Evolutionary conservation across 306 rosid species (phyloP), one percentile per base, ranked within the genome.

Genomic region (Corylus heterophylla): DNA sequence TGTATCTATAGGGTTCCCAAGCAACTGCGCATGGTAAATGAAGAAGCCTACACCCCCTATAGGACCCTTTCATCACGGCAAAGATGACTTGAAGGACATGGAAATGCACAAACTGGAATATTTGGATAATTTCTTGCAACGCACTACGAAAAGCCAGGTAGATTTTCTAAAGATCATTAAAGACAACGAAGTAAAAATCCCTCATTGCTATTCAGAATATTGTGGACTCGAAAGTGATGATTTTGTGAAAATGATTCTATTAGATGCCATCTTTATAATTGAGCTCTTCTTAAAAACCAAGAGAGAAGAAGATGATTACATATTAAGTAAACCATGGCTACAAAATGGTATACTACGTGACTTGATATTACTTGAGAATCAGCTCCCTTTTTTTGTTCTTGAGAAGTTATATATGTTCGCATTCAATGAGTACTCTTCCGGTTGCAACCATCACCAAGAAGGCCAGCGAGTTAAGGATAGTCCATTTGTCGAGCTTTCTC

Each of bases 291-390:
- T 64, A 68, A 39, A 31, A 25, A 71, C 54, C 20, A 1, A 37
- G 0, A 2, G 25, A 12, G 4, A 62, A 2, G n/a, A 3, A 3
- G 49, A 35, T 12, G 75, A 79, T 48, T 75, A 76, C 31, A 73
- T 84, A 12, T 17, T 76, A 0, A 49, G 79, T 4, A 80, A 74
- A 9, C 80, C 87, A 12, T 84, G 87, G 87, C 73, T 84, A 69
- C 42, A 20, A 48, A 50, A 73, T 59, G 73, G 44, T 3, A 1
- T 81, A 0, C 42, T 52, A 78, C 64, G 13, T 10, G 88, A 77
- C 12, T 31, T 85, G 66, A 61, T 81, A 7, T 31, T 81, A 47
- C 82, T 81, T 3, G 88, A 85, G n/a, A 85, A 85, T 74, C 85
- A 80, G 64, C 63, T 80, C 31, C 85, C 85, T 0, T 80, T 66